These are phyloP conservation scores for Ogataea paradorogensis DNA, from an alignment of 805 yeast genomes.

Conservation along the genomic window DNA sequence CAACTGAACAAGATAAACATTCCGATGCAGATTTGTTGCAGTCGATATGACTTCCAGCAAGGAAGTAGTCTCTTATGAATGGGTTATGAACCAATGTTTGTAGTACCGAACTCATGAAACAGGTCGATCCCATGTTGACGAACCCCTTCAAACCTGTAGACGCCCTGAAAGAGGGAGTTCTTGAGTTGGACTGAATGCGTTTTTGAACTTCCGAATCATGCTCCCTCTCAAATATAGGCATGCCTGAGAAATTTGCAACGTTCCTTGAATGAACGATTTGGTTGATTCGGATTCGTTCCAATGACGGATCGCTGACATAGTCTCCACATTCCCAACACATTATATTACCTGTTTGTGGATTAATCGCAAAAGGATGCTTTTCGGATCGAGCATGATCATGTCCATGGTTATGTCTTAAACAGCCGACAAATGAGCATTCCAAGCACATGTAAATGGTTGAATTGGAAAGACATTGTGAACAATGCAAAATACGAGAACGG, in stretches of 20 bases:
- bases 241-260: constrained; percentile 28
- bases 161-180: constrained; percentile 50
- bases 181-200: constrained; percentile 33
- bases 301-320: constrained; percentile 58
- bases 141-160: constrained; percentile 83
- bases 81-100: constrained; percentile 93
- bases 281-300: constrained; percentile 49
- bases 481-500: constrained; percentile 44
- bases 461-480: constrained; percentile 47
- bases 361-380: constrained; percentile 61
- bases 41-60: constrained; percentile 68
- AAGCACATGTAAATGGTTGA: constrained; percentile 59
- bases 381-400: constrained; percentile 42
- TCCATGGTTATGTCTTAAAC: constrained; percentile 51
- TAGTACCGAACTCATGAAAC: constrained; percentile 91
- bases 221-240: constrained; percentile 31
- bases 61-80: constrained; percentile 69
- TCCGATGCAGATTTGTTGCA: constrained; percentile 41
- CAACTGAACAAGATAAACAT: constrained; percentile 86
- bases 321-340: constrained; percentile 79
- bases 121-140: constrained; percentile 93
- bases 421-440: constrained; percentile 77
- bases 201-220: constrained; percentile 25
- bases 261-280: constrained; percentile 24
- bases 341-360: constrained; percentile 62